phyloP scores from a whole-genome alignment of 345 rosid species.

The Salix suchowensis region DNA sequence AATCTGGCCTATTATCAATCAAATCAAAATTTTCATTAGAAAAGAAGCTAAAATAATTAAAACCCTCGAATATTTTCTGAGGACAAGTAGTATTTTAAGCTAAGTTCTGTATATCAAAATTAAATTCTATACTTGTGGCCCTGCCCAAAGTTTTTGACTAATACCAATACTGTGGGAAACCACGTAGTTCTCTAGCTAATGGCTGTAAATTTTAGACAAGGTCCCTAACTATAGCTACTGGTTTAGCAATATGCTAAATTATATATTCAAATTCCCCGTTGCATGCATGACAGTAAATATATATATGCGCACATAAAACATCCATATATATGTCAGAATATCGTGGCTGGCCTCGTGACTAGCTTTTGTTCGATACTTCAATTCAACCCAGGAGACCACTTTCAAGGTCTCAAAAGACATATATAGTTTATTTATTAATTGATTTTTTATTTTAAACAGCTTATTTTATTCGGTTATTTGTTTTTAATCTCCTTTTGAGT shows the following conservation, averaged over 20 bases:
- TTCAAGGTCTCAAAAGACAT: constrained; percentile 16
- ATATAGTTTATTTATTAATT: not conserved
- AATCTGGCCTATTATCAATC: no score
- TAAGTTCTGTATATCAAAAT: no score
- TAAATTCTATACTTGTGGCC: not conserved
- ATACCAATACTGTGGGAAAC: not conserved
- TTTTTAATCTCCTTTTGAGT: constrained; percentile 8
- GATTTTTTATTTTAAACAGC: not conserved
- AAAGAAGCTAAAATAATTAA: no score
- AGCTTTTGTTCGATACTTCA: not conserved
- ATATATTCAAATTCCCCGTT: not conserved
- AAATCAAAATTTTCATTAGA: no score
- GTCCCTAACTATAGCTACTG: not conserved
- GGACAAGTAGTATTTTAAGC: no score
- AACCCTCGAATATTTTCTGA: no score
- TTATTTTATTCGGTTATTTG: not conserved
- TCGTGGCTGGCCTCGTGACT: not conserved
- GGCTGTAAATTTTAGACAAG: not conserved
- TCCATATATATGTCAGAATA: not conserved
- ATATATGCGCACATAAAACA: not conserved
- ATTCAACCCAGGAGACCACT: not conserved
- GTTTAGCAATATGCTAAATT: not conserved
- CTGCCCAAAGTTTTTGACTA: not conserved
- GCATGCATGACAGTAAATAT: not conserved
- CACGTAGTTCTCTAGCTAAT: not conserved